Base-by-base conservation (phyloP, 2,329 filamentous ascomycete genomes). In the Nemania bipapillata region DNA sequence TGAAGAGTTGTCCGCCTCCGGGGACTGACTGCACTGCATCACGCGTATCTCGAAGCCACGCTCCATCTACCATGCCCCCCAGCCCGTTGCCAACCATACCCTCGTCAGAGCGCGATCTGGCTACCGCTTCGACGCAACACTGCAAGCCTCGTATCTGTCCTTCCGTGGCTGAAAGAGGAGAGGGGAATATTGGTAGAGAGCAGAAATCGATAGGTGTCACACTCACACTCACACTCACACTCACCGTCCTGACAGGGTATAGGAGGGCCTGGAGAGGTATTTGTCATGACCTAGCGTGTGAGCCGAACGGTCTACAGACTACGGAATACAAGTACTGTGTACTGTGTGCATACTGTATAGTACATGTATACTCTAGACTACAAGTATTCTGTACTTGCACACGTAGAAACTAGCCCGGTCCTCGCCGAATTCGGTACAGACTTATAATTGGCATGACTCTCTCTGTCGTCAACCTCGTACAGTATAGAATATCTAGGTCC, bases 131-230 rank as follows among this genome's bases (percentile, higher is more conserved):
- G n/a, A 20, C 24, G 26, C 52, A 32, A n/a, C 42, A 50, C 42
- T 57, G 52, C 53, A 45, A 45, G 40, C n/a, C 52, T 66, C 63
- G 57, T 42, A 15, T 60, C 35, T 17, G n/a, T 22, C 8, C 37
- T 50, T 26, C 17, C 52, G 22, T 20, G 54, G 49, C 53, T 49
- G 40, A 63, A 63, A 53, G 42, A 35, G 45, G 30, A 9, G 22
- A 49, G 49, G 47, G 60, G 28, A 45, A 58, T 40, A 47, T 40
- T 55, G 22, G 42, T n/a, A 40, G 50, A 24, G 26, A 50, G 7
- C 40, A 47, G 32, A 52, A 26, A 66, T 35, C 24, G 40, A 63
- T 69, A 63, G 58, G 67, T 63, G 30, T 55, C 54, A 56, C 32
- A 52, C 42, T n/a, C n/a, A n/a, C n/a, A n/a, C n/a, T n/a, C n/a